Evolutionary conservation across 306 rosid species (phyloP).

Genomic region (Malus sylvestris): DNA sequence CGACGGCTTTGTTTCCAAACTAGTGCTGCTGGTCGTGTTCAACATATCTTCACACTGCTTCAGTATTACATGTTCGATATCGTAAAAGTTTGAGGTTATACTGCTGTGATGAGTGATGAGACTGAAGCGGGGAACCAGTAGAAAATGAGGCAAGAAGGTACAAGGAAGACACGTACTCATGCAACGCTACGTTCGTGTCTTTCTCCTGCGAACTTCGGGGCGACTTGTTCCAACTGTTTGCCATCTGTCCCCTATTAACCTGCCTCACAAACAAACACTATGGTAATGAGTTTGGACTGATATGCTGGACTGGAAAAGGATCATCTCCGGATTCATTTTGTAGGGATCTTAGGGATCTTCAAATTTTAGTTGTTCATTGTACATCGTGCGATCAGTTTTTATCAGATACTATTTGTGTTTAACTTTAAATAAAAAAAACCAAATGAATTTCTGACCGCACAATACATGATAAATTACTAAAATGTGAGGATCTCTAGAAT

Average conservation of each 20-base stretch:
- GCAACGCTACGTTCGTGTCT: constrained; percentile 20
- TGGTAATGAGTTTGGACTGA: no score
- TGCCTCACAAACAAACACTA: neutral
- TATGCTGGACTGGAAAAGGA: no score
- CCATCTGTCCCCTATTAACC: constrained; percentile 13
- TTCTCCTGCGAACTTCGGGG: constrained; percentile 9
- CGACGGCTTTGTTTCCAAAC: constrained; percentile 40
- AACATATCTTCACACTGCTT: neutral
- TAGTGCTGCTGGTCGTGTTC: constrained; percentile 20
- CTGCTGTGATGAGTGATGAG: neutral
- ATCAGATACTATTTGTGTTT: no score
- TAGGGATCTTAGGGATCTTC: no score
- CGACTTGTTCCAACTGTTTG: constrained; percentile 8
- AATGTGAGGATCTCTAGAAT: no score
- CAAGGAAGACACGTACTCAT: constrained; percentile 33
- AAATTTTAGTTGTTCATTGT: no score
- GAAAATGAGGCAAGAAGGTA: neutral
- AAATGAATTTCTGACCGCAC: no score
- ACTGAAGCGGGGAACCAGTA: neutral
- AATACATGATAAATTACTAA: no score
- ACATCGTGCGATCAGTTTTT: no score
- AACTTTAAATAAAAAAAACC: no score
- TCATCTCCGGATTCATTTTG: no score
- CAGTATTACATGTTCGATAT: neutral
- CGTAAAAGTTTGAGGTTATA: neutral